Evolutionary conservation across 306 rosid genomes (phyloP), one percentile per base, ranked within the genome.

Genomic region (Cercis canadensis): DNA sequence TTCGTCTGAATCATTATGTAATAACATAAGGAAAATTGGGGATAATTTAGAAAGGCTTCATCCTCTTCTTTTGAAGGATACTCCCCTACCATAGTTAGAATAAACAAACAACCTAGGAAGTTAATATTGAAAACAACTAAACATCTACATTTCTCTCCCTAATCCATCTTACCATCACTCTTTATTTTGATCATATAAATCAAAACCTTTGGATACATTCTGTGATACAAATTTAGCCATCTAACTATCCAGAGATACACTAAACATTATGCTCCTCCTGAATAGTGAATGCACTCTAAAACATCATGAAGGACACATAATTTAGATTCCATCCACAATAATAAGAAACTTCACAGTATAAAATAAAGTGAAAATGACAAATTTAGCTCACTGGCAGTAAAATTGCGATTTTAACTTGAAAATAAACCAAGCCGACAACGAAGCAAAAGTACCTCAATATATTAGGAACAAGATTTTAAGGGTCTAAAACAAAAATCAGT

Each of bases 401-500:
- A 40, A 8, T 17, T 52, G 9, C 24, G 7, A 0, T 21, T 39
- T 11, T 8, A 18, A 4, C 2, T 32, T 43, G 46, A 57, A 36
- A 0, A 57, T 3, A 4, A 14, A 50, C 7, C 29, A 24, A 21
- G 56, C 46, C 8, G 10, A 11, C 6, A 76, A 2, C 4, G 64
- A 62, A 19, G 61, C 31, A 58, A 45, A 68, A 32, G 9, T 45
- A 61, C 41, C 43, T 19, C 17, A 41, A 69, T 24, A 69, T 19
- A 76, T 33, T 53, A 34, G 44, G 45, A 31, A 69, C 43, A 44
- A 62, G 45, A 54, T 45, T 65, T 31, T 0, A 60, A 17, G 14
- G 34, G 55, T 61, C 69, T 3, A 58, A n/a, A n/a, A 55, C 69
- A 37, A 17, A 72, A 61, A 54, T 12, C 12, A 66, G 24, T 2